Conservation (phyloP, 768 basidiomycete genomes). For the Termitomyces sp. region DNA sequence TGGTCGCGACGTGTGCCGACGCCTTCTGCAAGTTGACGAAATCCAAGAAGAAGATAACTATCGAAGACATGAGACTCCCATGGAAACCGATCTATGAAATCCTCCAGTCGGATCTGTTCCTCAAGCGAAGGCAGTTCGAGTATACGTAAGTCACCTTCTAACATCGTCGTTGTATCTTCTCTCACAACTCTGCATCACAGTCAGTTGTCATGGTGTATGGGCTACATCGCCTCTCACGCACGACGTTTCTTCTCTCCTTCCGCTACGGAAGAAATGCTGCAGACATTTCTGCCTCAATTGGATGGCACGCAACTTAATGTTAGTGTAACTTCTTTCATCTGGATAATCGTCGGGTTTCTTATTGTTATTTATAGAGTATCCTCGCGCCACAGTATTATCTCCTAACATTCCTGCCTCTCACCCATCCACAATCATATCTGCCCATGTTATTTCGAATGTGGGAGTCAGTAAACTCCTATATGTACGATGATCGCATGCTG, state of each 20-base stretch:
- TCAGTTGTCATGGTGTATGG: constrained; percentile 76
- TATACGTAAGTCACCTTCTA: constrained; percentile 48
- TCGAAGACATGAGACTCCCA: constrained; percentile 75
- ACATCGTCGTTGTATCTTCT: neutral
- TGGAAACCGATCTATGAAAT: constrained; percentile 78
- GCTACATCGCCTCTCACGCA: constrained; percentile 58
- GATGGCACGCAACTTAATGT: constrained; percentile 74
- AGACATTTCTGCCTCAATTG: constrained; percentile 75
- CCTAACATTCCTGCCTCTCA: constrained; percentile 78
- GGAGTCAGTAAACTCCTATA: constrained; percentile 85
- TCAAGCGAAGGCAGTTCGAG: constrained; percentile 71
- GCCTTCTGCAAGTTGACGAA: constrained; percentile 52
- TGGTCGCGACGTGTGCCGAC: constrained; percentile 64
- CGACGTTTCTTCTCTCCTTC: constrained; percentile 88
- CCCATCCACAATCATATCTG: constrained; percentile 80
- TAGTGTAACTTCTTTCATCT: constrained; percentile 18
- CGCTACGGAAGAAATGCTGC: constrained; percentile 82
- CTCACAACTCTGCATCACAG: constrained; percentile 26
- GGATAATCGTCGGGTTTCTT: neutral
- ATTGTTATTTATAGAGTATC: constrained; percentile 42
- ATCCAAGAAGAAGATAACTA: constrained; percentile 69
- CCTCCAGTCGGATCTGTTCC: constrained; percentile 69
- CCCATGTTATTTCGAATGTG: constrained; percentile 82
- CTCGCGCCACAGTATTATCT: constrained; percentile 83
- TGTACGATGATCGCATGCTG: constrained; percentile 87